Conservation (phyloP, 1,284 basidiomycete species). For the Irpex sp. region DNA sequence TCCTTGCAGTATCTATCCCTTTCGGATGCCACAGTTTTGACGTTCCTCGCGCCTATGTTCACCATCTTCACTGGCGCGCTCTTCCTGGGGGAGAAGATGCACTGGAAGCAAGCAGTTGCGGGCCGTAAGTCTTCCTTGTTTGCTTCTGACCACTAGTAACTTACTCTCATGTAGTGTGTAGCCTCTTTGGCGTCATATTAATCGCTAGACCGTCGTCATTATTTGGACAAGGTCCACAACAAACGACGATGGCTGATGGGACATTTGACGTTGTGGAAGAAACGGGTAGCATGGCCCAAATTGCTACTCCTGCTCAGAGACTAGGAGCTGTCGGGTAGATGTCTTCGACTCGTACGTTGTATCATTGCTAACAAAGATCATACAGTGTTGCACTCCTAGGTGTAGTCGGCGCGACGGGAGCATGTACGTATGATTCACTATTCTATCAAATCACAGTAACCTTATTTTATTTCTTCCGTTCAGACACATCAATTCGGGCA, state of each 20-base stretch:
- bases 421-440: slow-evolving; percentile 38
- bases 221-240: slow-evolving; percentile 22
- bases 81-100: slow-evolving; percentile 62
- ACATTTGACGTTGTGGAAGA: slow-evolving; percentile 8
- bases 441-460: neutral
- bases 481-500: slow-evolving; percentile 62
- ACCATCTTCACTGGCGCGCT: slow-evolving; percentile 67
- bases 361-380: neutral
- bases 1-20: slow-evolving; percentile 54
- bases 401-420: slow-evolving; percentile 54
- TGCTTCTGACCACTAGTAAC: neutral
- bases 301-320: slow-evolving; percentile 29
- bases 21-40: slow-evolving; percentile 72
- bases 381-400: slow-evolving; percentile 50
- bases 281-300: slow-evolving; percentile 2
- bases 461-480: neutral
- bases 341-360: neutral
- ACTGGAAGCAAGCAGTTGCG: slow-evolving; percentile 52
- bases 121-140: slow-evolving; percentile 40
- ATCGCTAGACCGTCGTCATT: slow-evolving; percentile 37
- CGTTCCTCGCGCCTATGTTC: slow-evolving; percentile 67
- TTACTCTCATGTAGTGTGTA: slow-evolving; percentile 25
- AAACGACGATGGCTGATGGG: slow-evolving; percentile 9
- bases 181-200: slow-evolving; percentile 46
- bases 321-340: slow-evolving; percentile 32